Base-by-base conservation (phyloP, 2,329 filamentous ascomycete genomes). In the Plectosphaerella sp. region DNA sequence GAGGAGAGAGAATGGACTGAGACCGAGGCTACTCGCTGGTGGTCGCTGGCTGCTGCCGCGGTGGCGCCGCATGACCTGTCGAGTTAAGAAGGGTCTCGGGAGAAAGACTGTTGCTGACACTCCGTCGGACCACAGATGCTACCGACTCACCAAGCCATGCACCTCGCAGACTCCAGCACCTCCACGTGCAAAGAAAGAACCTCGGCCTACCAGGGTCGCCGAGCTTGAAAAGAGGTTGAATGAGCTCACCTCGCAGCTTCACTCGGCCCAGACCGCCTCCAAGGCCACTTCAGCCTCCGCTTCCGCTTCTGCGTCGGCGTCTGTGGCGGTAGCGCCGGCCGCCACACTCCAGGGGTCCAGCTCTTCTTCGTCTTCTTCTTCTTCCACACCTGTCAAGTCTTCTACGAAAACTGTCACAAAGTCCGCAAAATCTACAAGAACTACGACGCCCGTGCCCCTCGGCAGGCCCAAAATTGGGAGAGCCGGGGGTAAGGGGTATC, bases 211-310 rank as follows among this genome's bases (percentile, higher is more conserved):
- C 16, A 67, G 75, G 46, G 75, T 79, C 41, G 71, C 76, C 16
- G 75, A 78, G 62, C 67, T 79, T 11, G 76, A 79, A 62, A 74
- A 73, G 61, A 68, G 76, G 1, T 67, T 79, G 1, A 70, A 78
- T 53, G 73, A 78, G 60, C 65, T 79, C 51, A 76, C 74, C 3
- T 72, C 72, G 2, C 72, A 75, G 48, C 67, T 78, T 42, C 67
- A 71, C 54, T 60, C 60, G 11, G 60, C 58, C 33, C 48, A 52
- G 50, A 42, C 16, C 51, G 55, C 20, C 22, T 22, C 22, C 22
- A 22, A 22, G 22, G 22, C 22, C 51, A 57, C 36, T 50, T 35
- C 45, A 56, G 51, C 42, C 9, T 18, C 14, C 42, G 42, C 42
- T 20, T 22, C 22, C 3, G 22, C 22, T 3, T 22, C 22, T 3